These are phyloP conservation scores for Aspergillus sp. DNA, from an alignment of 2,329 filamentous ascomycete species.

Conservation along the genomic window DNA sequence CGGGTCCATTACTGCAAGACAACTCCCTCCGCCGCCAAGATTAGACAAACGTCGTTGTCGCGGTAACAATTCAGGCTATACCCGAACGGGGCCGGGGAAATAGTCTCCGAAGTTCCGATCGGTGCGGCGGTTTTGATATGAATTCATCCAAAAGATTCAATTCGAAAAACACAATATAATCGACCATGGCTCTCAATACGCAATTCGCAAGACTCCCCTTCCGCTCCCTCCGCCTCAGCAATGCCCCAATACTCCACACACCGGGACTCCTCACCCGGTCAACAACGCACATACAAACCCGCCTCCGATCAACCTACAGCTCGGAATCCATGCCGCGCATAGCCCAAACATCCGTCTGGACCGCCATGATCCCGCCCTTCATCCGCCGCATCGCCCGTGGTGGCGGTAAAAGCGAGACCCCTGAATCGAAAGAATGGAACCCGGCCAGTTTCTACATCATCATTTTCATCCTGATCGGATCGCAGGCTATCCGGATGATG, in stretches of 20 bases:
- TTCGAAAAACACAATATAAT: not conserved
- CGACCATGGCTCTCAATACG: conserved; percentile 11
- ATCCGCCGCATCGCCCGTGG: conserved; percentile 29
- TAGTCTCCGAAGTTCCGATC: not conserved
- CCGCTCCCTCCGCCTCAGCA: conserved; percentile 1
- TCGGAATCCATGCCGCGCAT: conserved; percentile 41
- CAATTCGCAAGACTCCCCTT: conserved; percentile 8
- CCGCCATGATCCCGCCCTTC: conserved; percentile 59
- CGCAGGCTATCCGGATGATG: conserved; percentile 91
- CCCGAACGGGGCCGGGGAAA: conserved; percentile 7
- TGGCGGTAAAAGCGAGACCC: conserved; percentile 24
- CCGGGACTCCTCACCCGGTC: not conserved
- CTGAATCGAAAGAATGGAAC: conserved; percentile 62
- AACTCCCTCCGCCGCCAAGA: not conserved
- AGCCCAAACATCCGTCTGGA: conserved; percentile 59
- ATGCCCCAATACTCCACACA: not conserved
- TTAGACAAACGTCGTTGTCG: conserved; percentile 3
- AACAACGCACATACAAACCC: conserved; percentile 10
- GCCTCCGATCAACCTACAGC: conserved; percentile 15
- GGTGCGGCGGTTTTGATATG: not conserved
- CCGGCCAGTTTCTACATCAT: conserved; percentile 75
- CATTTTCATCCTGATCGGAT: conserved; percentile 82
- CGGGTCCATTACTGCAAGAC: conserved; percentile 10
- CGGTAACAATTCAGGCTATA: conserved; percentile 12
- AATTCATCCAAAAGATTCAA: not conserved